Base-by-base conservation (phyloP, 805 yeast genomes). In the Cyberlindnera suaveolens region DNA sequence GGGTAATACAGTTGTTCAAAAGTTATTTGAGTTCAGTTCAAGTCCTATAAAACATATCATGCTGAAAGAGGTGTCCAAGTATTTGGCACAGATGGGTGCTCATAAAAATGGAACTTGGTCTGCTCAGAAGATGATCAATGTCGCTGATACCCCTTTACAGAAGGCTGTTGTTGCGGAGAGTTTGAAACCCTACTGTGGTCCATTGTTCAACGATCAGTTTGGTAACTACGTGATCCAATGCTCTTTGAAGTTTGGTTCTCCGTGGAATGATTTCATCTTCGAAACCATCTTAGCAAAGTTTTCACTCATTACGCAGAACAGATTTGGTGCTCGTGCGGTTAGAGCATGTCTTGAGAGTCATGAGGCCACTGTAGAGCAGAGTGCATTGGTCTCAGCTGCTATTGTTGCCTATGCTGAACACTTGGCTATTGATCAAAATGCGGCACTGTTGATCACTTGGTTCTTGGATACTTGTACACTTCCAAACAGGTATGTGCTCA, bases 91-190 rank as follows among this genome's bases (percentile, higher is more conserved):
- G 53, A 83, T 91, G 72, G 93, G 97, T 54, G 82, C 88, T 43
- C 99, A 93, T 67, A 93, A 93, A 59, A 93, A 93, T 62, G 99
- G 99, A 48, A 93, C 99, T 5, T 93, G 99, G 99, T 98, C 97
- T 2, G 95, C 96, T 19, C 99, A 93, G 64, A 93, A 91, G 64
- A 82, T 93, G 63, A 89, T 93, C 53, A 84, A 80, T 51, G 80
- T 81, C 36, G 83, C 88, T 4, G 65, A 72, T 49, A 79, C 78
- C 39, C 79, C 72, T 36, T 72, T 77, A 39, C 86, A 80, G 54
- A 82, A 78, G 61, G 66, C 71, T 53, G 60, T 84, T 39, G 85
- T 93, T 36, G 80, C 82, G 8, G 68, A 75, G 20, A 77, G 88
- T 34, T 72, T 93, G 49, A 76, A 78, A 46, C 93, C 95, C 1